Evolutionary conservation across 192 early-diverging fungal genomes (phyloP), one percentile per base, ranked within the genome.

Genomic region (Mycoemilia scoparia): DNA sequence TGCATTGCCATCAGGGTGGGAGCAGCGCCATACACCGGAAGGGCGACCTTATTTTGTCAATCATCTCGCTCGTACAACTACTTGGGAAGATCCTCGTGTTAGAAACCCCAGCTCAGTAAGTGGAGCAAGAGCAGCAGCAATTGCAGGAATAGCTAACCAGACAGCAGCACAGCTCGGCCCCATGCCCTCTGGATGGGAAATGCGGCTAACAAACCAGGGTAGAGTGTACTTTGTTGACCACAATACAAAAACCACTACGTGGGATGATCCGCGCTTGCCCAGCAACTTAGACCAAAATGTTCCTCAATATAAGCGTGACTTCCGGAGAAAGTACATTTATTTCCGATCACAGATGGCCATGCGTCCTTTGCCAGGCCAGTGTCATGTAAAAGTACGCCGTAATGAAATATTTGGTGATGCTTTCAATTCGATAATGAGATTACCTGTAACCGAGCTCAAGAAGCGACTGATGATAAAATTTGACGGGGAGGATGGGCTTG

Each of bases 401-500:
- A 70, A 74, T 34, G 68, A 62, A 51, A 83, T 97, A 34, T 95
- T 97, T 66, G 92, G 93, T 60, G 86, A 97, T 63, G 66, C 89
- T 18, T 97, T 84, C 66, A 70, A 82, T 21, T 87, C 91, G 51
- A 71, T 97, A 24, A 97, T 97, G 92, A 76, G 89, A 24, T 79
- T 83, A 46, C 71, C 76, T 4, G 71, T 84, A 9, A 63, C 65
- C 4, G 92, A 97, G 59, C 65, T 97, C 37, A 91, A 90, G 64
- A 93, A 97, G 69, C 70, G 86, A 23, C 50, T 97, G 34, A 90
- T 92, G 85, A 90, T 97, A 55, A 97, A 95, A 57, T 97, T 97
- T 49, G 86, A 89, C 43, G 89, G 89, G 34, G 92, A 97, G 49
- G 92, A 97, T 54, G 92, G 92, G 7, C 66, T 97, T 20, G 92